Conservation (phyloP, 768 basidiomycete genomes). For the Pleurotus ostreatus region DNA sequence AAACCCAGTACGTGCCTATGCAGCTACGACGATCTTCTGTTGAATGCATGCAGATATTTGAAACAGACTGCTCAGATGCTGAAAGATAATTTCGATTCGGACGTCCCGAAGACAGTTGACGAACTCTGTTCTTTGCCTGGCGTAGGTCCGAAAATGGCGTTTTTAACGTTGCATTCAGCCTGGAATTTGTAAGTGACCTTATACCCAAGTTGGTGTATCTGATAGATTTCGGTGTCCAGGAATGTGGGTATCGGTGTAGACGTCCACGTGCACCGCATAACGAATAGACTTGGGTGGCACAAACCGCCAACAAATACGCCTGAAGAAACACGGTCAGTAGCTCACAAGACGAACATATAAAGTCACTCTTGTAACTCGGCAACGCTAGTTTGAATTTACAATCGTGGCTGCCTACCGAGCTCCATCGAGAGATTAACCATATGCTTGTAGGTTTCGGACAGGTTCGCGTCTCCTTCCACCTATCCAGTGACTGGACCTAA, state of each 20-base stretch:
- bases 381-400: slow-evolving; percentile 52
- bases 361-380: no score
- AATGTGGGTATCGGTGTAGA: slow-evolving; percentile 94
- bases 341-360: no score
- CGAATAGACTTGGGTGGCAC: slow-evolving; percentile 93
- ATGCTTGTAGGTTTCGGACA: slow-evolving; percentile 84
- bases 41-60: slow-evolving; percentile 49
- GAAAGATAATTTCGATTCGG: slow-evolving; percentile 69
- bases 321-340: slow-evolving; percentile 75
- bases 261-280: slow-evolving; percentile 93
- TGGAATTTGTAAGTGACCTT: slow-evolving; percentile 65
- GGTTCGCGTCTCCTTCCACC: slow-evolving; percentile 30
- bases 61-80: slow-evolving; percentile 69
- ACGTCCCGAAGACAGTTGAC: slow-evolving; percentile 86
- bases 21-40: not conserved
- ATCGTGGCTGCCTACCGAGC: slow-evolving; percentile 76
- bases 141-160: slow-evolving; percentile 97
- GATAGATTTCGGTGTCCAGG: slow-evolving; percentile 30
- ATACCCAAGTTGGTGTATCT: not conserved
- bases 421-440: slow-evolving; percentile 75
- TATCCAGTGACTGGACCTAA: not conserved
- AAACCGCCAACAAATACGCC: slow-evolving; percentile 77
- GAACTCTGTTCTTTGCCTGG: slow-evolving; percentile 85
- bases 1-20: slow-evolving; percentile 59
- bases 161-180: slow-evolving; percentile 75